Evolutionary conservation across 768 basidiomycete genomes (phyloP), one percentile per base, ranked within the genome.

Genomic region (Strobilomyces dryophilus): DNA sequence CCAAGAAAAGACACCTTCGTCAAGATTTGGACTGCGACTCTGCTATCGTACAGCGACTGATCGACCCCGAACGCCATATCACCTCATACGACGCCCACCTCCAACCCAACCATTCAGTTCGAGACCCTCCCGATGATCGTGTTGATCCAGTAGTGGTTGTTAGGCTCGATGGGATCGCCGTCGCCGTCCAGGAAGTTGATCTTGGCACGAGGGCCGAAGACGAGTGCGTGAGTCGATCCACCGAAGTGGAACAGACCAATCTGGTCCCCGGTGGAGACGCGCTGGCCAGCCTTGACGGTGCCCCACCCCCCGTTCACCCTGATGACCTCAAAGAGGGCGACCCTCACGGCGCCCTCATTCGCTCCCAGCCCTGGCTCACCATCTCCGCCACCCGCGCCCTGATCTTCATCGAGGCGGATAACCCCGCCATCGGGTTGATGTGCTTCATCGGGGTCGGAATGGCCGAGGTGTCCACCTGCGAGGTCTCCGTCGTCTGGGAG

Each of bases 181-280:
- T 27, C 27, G 27, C 4, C 4, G 20, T 41, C 40, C 6, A 20
- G 18, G 8, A 49, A 41, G 1, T 29, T n/a, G 18, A 49, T 11
- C 3, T 40, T 42, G 15, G 21, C 39, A 8, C 41, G 20, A 2
- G 40, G 40, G 17, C 48, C 39, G 32, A 49, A 49, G 39, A 79
- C 51, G 45, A 77, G 57, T 45, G 68, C 66, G 49, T 78, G 73
- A 3, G 77, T 72, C n/a, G 78, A 83, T 5, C 81, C 82, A 8
- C 80, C 82, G 65, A 82, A 83, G 61, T 82, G 82, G 75, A 84
- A 81, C 76, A 71, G 74, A 51, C 83, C 84, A 0, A 81, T 4
- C 20, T 49, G 18, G 0, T 49, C 39, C 21, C 48, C 48, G 4
- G 9, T 6, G 18, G 2, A 3, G 27, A 49, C 48, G 5, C 8